These are phyloP conservation scores for Pseudogymnoascus sp. DNA, from an alignment of 2,329 filamentous ascomycete species.

Conservation along the genomic window DNA sequence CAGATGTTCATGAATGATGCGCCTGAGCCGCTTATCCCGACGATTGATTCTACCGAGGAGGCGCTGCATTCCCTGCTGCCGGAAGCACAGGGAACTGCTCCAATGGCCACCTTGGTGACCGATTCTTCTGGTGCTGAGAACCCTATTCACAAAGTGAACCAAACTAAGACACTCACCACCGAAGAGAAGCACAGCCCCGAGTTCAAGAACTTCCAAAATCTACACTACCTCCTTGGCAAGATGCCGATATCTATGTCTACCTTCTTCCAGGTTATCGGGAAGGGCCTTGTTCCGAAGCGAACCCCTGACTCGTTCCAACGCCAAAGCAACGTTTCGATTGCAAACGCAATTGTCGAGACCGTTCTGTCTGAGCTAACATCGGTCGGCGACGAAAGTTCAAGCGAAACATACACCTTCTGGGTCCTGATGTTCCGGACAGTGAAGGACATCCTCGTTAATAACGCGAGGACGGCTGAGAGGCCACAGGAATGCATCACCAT, in stretches of 20 bases:
- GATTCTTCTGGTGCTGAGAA: slow-evolving; percentile 9
- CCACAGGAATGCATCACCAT: slow-evolving; percentile 57
- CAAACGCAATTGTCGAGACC: slow-evolving; percentile 62
- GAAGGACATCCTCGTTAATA: slow-evolving; percentile 72
- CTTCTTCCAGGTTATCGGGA: slow-evolving; percentile 80
- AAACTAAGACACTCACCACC: neutral
- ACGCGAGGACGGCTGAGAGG: slow-evolving; percentile 31
- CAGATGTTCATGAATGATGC: neutral
- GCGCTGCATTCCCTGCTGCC: slow-evolving; percentile 19
- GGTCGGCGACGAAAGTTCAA: slow-evolving; percentile 37
- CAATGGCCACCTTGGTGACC: slow-evolving; percentile 8
- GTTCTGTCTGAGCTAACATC: slow-evolving; percentile 58
- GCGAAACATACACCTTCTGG: slow-evolving; percentile 70
- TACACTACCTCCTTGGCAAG: slow-evolving; percentile 70
- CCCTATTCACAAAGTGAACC: neutral
- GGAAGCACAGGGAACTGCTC: slow-evolving; percentile 12
- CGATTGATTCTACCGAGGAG: slow-evolving; percentile 24
- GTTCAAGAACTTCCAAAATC: slow-evolving; percentile 70
- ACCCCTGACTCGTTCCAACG: slow-evolving; percentile 56
- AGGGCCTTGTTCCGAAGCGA: slow-evolving; percentile 68
- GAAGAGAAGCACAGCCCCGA: slow-evolving; percentile 19
- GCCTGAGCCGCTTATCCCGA: neutral
- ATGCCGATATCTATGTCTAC: slow-evolving; percentile 74
- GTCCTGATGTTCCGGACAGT: slow-evolving; percentile 73
- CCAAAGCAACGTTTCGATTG: slow-evolving; percentile 47